A percentile compares a stretch with the other conserved stretches of the same genome.
These are phyloP conservation scores for Madurella mycetomatis DNA, from an alignment of 2,329 filamentous ascomycete species.

Conservation along the genomic window DNA sequence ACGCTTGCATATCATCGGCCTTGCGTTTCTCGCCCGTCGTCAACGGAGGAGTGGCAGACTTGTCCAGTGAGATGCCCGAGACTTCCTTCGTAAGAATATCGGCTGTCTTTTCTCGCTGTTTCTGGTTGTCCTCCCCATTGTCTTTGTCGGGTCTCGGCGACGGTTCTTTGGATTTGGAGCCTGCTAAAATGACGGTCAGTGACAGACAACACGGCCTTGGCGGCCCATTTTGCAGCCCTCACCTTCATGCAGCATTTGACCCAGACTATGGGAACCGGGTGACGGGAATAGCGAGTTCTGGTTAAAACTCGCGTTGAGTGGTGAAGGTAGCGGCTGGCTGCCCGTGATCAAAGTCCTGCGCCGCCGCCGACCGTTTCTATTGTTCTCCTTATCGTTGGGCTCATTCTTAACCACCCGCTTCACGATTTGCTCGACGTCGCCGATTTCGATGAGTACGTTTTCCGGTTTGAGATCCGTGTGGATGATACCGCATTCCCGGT, in stretches of 20 bases:
- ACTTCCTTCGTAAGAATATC: conserved; percentile 90
- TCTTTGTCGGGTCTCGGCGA: conserved; percentile 46
- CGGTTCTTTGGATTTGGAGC: conserved; percentile 37
- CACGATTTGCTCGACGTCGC: conserved; percentile 97
- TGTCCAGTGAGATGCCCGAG: conserved; percentile 90
- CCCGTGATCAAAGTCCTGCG: conserved; percentile 93
- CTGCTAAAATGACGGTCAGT: conserved; percentile 20
- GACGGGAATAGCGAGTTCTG: conserved; percentile 66
- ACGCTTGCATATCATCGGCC: conserved; percentile 50
- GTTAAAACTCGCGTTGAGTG: conserved; percentile 87
- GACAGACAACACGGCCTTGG: background rate
- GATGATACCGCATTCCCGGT: conserved; percentile 97
- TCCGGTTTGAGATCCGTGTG: conserved; percentile 97
- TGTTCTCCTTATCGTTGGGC: conserved; percentile 70
- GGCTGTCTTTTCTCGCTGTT: conserved; percentile 85
- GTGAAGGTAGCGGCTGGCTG: conserved; percentile 91
- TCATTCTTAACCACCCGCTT: conserved; percentile 91
- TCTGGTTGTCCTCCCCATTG: conserved; percentile 57
- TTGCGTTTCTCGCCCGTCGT: conserved; percentile 59
- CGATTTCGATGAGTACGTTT: conserved; percentile 97
- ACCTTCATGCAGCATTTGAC: conserved; percentile 80
- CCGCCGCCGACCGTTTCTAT: conserved; percentile 84
- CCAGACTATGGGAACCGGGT: conserved; percentile 69
- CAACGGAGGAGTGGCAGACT: conserved; percentile 47
- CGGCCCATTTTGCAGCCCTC: conserved; percentile 29